Conservation (phyloP, 768 basidiomycete genomes). For the Lentinula raphanica region DNA sequence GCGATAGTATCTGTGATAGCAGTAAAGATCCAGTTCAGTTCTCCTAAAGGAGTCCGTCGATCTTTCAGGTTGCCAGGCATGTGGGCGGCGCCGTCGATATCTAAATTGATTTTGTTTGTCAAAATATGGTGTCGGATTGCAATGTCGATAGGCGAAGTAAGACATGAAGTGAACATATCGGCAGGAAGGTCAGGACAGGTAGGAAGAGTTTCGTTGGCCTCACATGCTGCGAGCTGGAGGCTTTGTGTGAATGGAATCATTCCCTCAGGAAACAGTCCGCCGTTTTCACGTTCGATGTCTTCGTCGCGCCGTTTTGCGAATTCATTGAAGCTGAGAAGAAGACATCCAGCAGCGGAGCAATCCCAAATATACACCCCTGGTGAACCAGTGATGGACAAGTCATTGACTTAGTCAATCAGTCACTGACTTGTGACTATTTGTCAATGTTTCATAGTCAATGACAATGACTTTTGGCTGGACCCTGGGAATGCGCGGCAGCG, state of each 20-base stretch:
- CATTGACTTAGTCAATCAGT: too few species aligned
- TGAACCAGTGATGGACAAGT: too few species aligned
- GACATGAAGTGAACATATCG: constrained; percentile 94
- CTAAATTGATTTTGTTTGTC: constrained; percentile 74
- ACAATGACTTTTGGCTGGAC: too few species aligned
- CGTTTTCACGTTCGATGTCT: constrained; percentile 52
- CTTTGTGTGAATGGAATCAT: constrained; percentile 76
- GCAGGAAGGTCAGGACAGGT: constrained; percentile 96
- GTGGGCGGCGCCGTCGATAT: constrained; percentile 78
- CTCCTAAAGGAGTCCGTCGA: constrained; percentile 90
- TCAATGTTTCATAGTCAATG: too few species aligned
- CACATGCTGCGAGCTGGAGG: constrained; percentile 93
- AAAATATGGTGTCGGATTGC: constrained; percentile 91
- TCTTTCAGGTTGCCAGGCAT: constrained; percentile 96
- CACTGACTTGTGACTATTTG: too few species aligned
- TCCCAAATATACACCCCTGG: constrained; percentile 99
- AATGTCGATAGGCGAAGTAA: constrained; percentile 98
- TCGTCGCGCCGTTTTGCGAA: constrained; percentile 73
- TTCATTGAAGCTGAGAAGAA: constrained; percentile 82
- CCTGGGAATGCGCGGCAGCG: too few species aligned
- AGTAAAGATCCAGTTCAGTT: constrained; percentile 99
- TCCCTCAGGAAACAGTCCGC: constrained; percentile 54
- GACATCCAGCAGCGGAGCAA: constrained; percentile 94
- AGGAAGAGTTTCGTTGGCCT: constrained; percentile 85
- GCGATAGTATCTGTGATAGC: constrained; percentile 99